phyloP scores from a whole-genome alignment of 495 filamentous ascomycete genomes.

The Darksidea phi region DNA sequence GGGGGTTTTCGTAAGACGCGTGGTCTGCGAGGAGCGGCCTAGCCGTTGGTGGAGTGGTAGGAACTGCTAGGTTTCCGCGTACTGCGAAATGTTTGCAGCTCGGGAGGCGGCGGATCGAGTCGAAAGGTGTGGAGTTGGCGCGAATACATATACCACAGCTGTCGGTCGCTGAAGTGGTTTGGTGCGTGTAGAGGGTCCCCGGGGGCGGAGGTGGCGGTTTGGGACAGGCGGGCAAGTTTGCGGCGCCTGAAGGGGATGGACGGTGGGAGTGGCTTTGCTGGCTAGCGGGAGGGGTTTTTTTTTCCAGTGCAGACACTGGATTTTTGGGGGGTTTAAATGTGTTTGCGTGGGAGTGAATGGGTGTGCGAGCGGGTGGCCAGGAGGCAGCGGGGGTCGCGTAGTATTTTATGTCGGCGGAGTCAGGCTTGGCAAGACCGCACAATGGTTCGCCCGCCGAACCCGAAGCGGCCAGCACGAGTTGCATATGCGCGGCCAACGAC shows the following conservation, averaged over 20 bases:
- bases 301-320: too few relatives aligned
- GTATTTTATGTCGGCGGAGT: too few relatives aligned
- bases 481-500: too few relatives aligned
- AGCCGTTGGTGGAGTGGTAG: slow-evolving; percentile 82
- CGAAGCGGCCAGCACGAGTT: too few relatives aligned
- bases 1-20: background rate
- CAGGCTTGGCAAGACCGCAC: too few relatives aligned
- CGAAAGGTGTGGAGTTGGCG: slow-evolving; percentile 69
- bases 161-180: slow-evolving; percentile 28
- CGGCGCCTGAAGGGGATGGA: slow-evolving; percentile 6
- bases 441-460: too few relatives aligned
- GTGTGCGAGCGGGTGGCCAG: background rate
- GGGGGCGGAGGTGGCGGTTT: slow-evolving; percentile 29
- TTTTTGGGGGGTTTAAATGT: too few relatives aligned
- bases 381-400: background rate
- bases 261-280: background rate
- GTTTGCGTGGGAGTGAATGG: slow-evolving; percentile 3
- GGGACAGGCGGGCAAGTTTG: slow-evolving; percentile 19
- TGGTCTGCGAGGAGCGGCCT: slow-evolving; percentile 44
- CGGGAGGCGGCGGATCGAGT: slow-evolving; percentile 76
- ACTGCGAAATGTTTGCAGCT: slow-evolving; percentile 93
- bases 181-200: slow-evolving; percentile 26
- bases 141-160: slow-evolving; percentile 77
- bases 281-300: too few relatives aligned
- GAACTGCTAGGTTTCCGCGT: slow-evolving; percentile 84